A percentile compares a stretch with the other conserved stretches of the same genome.
Conservation (phyloP, 768 basidiomycete species). For the Cyclocybe cylindracea region DNA sequence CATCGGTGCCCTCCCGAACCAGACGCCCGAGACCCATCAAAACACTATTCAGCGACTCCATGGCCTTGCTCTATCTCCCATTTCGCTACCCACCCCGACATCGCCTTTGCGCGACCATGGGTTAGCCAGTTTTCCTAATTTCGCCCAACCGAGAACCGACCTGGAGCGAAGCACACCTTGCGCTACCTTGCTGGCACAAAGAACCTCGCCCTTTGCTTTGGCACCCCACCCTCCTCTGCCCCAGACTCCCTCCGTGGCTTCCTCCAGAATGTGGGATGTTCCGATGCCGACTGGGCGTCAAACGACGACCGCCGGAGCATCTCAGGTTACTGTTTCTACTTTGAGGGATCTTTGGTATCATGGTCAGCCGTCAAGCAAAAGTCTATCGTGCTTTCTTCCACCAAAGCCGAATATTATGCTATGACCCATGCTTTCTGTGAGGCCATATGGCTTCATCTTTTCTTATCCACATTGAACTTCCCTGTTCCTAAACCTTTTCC, state of each 20-base stretch:
- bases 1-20: no score
- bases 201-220: conserved; percentile 19
- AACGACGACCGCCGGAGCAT: conserved; percentile 28
- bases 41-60: no score
- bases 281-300: conserved; percentile 35
- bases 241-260: background rate
- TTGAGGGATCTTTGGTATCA: conserved; percentile 27
- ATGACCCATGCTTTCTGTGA: conserved; percentile 24
- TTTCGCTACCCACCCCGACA: no score
- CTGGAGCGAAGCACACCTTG: conserved; percentile 31
- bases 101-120: no score
- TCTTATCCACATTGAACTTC: conserved; percentile 9
- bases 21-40: no score
- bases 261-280: conserved; percentile 12
- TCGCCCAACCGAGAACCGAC: no score
- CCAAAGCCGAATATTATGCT: conserved; percentile 41
- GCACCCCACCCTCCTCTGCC: background rate
- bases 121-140: no score
- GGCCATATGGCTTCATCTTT: conserved; percentile 27
- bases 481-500: background rate
- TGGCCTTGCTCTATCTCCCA: no score
- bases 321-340: conserved; percentile 36
- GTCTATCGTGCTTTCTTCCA: conserved; percentile 33
- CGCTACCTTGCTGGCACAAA: conserved; percentile 32
- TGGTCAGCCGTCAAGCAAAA: conserved; percentile 35